Evolutionary conservation across 2,329 filamentous ascomycete genomes (phyloP).

Genomic region (Acephala macrosclerotiorum): DNA sequence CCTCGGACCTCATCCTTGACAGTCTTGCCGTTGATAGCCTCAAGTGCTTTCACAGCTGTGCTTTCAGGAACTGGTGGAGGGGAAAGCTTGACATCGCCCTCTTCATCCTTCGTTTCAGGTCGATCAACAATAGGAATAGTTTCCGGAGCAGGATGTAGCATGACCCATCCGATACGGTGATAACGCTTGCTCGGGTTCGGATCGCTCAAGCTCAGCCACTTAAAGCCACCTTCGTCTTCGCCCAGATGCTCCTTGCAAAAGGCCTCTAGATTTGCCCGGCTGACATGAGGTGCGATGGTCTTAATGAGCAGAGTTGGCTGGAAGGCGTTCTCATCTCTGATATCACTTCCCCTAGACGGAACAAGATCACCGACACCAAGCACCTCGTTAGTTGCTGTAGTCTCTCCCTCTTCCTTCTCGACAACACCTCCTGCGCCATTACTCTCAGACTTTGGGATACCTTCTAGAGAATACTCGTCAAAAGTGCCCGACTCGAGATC

Average conservation of each 20-base stretch:
- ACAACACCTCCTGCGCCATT: slow-evolving; percentile 85
- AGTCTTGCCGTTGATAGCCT: slow-evolving; percentile 96
- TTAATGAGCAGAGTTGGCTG: slow-evolving; percentile 97
- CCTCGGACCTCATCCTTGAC: slow-evolving; percentile 93
- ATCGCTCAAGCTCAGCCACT: slow-evolving; percentile 94
- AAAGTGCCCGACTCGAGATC: slow-evolving; percentile 87
- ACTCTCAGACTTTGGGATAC: slow-evolving; percentile 90
- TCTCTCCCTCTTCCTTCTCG: slow-evolving; percentile 96
- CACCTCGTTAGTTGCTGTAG: slow-evolving; percentile 89
- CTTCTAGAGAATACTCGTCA: slow-evolving; percentile 93
- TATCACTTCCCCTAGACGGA: slow-evolving; percentile 81
- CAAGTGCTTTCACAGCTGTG: slow-evolving; percentile 85
- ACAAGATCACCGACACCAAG: slow-evolving; percentile 91
- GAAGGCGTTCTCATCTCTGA: slow-evolving; percentile 86
- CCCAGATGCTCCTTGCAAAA: slow-evolving; percentile 96
- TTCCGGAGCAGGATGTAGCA: slow-evolving; percentile 84
- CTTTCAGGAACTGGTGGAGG: slow-evolving; percentile 53
- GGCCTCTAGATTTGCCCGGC: slow-evolving; percentile 87
- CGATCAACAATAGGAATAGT: slow-evolving; percentile 70
- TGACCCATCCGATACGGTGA: slow-evolving; percentile 98
- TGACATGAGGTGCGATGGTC: slow-evolving; percentile 96
- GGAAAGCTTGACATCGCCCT: slow-evolving; percentile 65
- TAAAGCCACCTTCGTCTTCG: slow-evolving; percentile 89
- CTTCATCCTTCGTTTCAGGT: slow-evolving; percentile 71
- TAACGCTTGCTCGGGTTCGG: slow-evolving; percentile 97